Percentiles rank a stretch among this genome's conserved stretches.
These are phyloP conservation scores for Trypanosoma theileri DNA, from an alignment of 208 protist genomes.

Conservation along the genomic window DNA sequence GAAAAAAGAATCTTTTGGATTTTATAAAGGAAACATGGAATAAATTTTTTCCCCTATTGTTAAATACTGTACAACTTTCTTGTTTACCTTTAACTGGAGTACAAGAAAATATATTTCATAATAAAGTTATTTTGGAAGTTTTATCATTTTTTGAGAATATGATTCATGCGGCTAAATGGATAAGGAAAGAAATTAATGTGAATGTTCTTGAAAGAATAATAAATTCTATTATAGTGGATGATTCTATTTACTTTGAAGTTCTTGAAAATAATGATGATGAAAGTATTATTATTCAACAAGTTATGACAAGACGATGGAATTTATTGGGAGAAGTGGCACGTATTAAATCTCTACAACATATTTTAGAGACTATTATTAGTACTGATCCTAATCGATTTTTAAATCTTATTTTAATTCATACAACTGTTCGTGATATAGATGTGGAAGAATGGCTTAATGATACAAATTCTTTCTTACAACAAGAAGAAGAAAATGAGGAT, in stretches of 20 bases:
- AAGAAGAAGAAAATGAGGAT: conserved; percentile 63
- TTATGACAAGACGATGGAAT: conserved; percentile 21
- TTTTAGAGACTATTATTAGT: neutral
- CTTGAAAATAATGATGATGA: conserved; percentile 18
- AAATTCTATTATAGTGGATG: conserved; percentile 35
- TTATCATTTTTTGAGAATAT: conserved; percentile 36
- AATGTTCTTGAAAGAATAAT: conserved; percentile 32
- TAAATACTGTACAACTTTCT: neutral
- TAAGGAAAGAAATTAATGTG: conserved; percentile 26
- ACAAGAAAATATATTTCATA: conserved; percentile 6
- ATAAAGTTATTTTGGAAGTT: conserved; percentile 1
- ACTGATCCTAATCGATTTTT: conserved; percentile 25
- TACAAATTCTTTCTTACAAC: conserved; percentile 45
- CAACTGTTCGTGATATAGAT: conserved; percentile 26
- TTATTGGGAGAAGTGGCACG: conserved; percentile 9
- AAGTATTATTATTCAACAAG: conserved; percentile 14
- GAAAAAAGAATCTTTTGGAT: neutral
- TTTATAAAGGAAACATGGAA: conserved; percentile 18
- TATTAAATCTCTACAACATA: conserved; percentile 7
- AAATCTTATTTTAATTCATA: conserved; percentile 41
- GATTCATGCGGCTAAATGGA: conserved; percentile 38
- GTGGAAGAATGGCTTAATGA: conserved; percentile 32
- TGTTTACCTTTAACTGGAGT: neutral
- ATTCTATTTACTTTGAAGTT: conserved; percentile 16
- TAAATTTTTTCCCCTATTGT: conserved; percentile 11